Percentiles rank a stretch among this genome's conserved stretches.
These are phyloP conservation scores for Calycina herbarum DNA, from an alignment of 2,329 filamentous ascomycete genomes.

Conservation along the genomic window DNA sequence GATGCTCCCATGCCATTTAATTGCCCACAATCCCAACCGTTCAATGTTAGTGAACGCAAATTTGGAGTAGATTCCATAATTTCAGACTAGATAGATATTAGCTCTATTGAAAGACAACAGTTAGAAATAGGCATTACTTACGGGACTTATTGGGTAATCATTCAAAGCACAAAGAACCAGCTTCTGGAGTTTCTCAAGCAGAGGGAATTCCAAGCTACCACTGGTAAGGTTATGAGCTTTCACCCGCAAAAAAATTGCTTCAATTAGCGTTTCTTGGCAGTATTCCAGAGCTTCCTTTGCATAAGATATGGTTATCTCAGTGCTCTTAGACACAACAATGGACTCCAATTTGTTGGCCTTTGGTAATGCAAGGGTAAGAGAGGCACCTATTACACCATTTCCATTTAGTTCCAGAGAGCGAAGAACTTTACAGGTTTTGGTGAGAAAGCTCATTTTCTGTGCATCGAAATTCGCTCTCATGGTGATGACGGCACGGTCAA, in stretches of 20 bases:
- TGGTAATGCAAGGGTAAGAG: conserved; percentile 27
- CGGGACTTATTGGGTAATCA: not conserved
- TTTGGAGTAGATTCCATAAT: conserved; percentile 28
- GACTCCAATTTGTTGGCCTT: conserved; percentile 26
- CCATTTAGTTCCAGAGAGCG: conserved; percentile 29
- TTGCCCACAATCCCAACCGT: conserved; percentile 19
- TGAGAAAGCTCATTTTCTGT: conserved; percentile 29
- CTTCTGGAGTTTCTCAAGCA: conserved; percentile 22
- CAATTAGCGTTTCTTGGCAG: conserved; percentile 25
- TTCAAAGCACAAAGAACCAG: conserved; percentile 17
- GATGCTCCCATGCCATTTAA: not conserved
- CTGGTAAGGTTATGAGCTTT: conserved; percentile 6
- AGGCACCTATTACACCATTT: conserved; percentile 28
- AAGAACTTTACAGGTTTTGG: conserved; percentile 31
- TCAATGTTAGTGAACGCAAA: conserved; percentile 22
- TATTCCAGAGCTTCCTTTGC: conserved; percentile 20
- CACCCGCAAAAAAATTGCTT: conserved; percentile 24
- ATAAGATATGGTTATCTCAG: conserved; percentile 22
- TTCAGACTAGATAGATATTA: conserved; percentile 20
- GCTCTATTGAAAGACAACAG: conserved; percentile 1
- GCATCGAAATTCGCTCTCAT: conserved; percentile 26
- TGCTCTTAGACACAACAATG: conserved; percentile 22
- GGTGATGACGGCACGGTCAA: conserved; percentile 30
- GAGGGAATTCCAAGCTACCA: conserved; percentile 19
- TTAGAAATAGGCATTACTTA: not conserved